These are phyloP conservation scores for Cladochytrium replicatum DNA, from an alignment of 192 early-diverging fungal species.

Conservation along the genomic window DNA sequence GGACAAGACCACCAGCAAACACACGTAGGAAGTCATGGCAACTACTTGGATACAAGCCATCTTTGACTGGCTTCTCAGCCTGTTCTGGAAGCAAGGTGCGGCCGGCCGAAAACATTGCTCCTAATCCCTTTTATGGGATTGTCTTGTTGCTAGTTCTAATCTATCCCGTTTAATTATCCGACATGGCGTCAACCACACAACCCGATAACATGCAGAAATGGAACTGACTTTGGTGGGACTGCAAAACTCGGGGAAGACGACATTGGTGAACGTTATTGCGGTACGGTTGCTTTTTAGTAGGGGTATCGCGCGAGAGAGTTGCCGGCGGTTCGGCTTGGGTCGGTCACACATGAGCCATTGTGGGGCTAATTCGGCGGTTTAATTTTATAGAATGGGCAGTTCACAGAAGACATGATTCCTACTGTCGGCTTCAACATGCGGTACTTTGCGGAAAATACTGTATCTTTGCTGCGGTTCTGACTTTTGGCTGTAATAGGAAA, in stretches of 20 bases:
- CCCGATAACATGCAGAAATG: conserved; percentile 30
- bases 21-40: too few relatives aligned
- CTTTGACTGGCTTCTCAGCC: conserved; percentile 33
- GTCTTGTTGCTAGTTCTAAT: neutral
- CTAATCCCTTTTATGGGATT: conserved; percentile 34
- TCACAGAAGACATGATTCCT: conserved; percentile 74
- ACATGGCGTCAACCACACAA: neutral
- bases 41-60: conserved; percentile 17
- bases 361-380: neutral
- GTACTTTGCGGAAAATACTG: conserved; percentile 60
- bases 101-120: conserved; percentile 26
- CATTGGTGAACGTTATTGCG: conserved; percentile 48
- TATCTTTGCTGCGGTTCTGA: neutral
- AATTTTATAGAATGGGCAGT: conserved; percentile 31
- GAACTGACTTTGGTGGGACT: conserved; percentile 50
- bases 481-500: conserved; percentile 22
- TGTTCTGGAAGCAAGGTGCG: conserved; percentile 46
- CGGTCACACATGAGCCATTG: too few relatives aligned
- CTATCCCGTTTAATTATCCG: neutral
- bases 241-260: conserved; percentile 52
- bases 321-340: neutral
- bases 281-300: conserved; percentile 10
- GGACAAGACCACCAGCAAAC: too few relatives aligned
- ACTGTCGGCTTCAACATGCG: conserved; percentile 99
- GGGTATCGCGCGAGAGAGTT: too few relatives aligned